Conservation (phyloP, 2,329 filamentous ascomycete genomes). For the Colletotrichum tanaceti region DNA sequence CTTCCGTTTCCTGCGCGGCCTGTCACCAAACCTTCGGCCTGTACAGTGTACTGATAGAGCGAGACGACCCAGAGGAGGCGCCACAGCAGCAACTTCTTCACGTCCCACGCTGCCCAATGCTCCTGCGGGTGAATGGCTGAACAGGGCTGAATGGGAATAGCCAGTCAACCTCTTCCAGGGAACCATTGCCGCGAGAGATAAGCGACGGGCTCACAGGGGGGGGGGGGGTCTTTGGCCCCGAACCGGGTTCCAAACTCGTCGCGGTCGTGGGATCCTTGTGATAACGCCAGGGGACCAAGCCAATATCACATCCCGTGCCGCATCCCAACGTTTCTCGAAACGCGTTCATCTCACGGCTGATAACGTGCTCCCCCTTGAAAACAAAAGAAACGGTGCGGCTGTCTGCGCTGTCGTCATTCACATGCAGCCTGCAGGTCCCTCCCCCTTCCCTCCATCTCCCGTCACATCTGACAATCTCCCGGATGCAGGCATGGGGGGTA, state of each 20-base stretch:
- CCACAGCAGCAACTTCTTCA: background rate
- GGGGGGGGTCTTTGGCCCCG: no score
- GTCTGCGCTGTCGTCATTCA: conserved; percentile 1
- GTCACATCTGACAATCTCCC: conserved; percentile 38
- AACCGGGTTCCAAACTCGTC: background rate
- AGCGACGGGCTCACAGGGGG: conserved; percentile 18
- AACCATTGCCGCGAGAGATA: conserved; percentile 17
- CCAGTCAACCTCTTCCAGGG: background rate
- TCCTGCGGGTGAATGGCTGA: background rate
- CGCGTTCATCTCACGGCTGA: conserved; percentile 5
- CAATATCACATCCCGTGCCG: conserved; percentile 22
- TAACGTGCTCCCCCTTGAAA: background rate
- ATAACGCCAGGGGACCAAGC: conserved; percentile 1
- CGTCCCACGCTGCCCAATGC: background rate
- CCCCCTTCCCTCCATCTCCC: conserved; percentile 4
- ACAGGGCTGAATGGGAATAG: background rate
- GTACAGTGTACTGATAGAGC: no score
- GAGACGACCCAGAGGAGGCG: background rate
- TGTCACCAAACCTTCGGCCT: background rate
- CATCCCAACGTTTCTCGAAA: background rate
- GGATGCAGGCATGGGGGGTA: background rate
- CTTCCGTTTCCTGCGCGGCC: no score
- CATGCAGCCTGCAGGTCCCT: background rate
- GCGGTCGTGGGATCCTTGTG: conserved; percentile 17
- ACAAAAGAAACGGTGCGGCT: background rate